Base-by-base conservation (phyloP, 1,284 basidiomycete genomes). In the Melampsora americana region DNA sequence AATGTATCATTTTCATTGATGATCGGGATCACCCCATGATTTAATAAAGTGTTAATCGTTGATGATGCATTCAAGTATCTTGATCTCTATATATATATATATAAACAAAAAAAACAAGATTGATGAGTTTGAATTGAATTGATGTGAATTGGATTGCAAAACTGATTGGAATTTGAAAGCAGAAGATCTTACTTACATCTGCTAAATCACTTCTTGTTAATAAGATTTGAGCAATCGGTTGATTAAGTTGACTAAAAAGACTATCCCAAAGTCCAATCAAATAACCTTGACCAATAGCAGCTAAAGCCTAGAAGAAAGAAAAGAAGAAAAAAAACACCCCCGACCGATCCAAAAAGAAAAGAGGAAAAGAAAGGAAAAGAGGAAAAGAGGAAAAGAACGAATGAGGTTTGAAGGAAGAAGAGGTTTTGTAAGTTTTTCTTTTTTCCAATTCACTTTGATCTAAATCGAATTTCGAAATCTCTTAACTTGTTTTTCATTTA, bases 1-100 rank as follows among this genome's bases (percentile, higher is more conserved):
- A 97, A 89, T 0, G 94, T 96, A 82, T 97, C 94, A 80, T 97
- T 97, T 83, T 97, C 94, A 83, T 97, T 97, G 76, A 97, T 93
- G 78, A 97, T 96, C 12, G 88, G 94, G 0, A 97, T 89, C 0
- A 96, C 91, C 18, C 93, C 93, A 89, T 95, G 90, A 1, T 87
- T 88, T 39, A 97, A 84, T 18, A 97, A 85, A 81, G 95, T 92
- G 50, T 90, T 89, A 82, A 97, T 88, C 0, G 94, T 97, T 80
- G 95, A 95, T 72, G 93, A 92, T 0, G 93, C 94, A 82, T 97
- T 97, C 77, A 96, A 84, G 82, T 96, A 97, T 77, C 94, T 87
- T 16, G 93, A 95, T 67, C 93, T 86, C 69, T 70, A 61, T 93
- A 95, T 80, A n/a, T 14, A 48, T 26, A 20, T n/a, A n/a, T n/a